Percentiles rank a stretch among this genome's conserved stretches.
These are phyloP conservation scores for Stachybotrys echinatus DNA, from an alignment of 2,329 filamentous ascomycete genomes.

Conservation along the genomic window DNA sequence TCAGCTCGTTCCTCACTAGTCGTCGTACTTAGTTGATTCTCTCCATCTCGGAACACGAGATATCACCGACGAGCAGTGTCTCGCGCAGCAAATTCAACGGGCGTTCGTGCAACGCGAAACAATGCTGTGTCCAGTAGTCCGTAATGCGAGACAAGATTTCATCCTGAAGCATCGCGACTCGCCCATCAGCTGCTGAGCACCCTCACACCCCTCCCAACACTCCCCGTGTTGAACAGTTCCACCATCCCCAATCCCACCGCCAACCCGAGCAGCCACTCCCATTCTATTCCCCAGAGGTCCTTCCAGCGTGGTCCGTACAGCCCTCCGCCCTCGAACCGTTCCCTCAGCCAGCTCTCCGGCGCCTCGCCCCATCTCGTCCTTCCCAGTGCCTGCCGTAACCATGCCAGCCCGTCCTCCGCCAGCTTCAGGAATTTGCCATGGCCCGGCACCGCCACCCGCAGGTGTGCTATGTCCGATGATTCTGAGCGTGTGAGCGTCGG, in stretches of 20 bases:
- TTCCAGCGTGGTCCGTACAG: slow-evolving; percentile 50
- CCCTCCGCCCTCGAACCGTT: slow-evolving; percentile 65
- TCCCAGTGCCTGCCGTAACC: slow-evolving; percentile 53
- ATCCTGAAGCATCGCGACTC: neutral
- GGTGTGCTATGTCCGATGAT: slow-evolving; percentile 13
- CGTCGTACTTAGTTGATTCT: too few species aligned
- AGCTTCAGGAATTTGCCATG: slow-evolving; percentile 65
- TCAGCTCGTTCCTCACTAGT: too few species aligned
- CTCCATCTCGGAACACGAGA: too few species aligned
- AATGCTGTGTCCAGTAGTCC: too few species aligned
- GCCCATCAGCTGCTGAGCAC: slow-evolving; percentile 23
- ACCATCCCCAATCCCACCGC: slow-evolving; percentile 65
- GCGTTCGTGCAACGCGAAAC: too few species aligned
- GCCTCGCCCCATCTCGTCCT: slow-evolving; percentile 58
- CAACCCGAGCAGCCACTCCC: slow-evolving; percentile 68
- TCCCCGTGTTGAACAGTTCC: slow-evolving; percentile 70
- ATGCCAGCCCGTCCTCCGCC: slow-evolving; percentile 53
- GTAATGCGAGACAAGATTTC: too few species aligned
- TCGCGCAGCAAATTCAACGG: too few species aligned
- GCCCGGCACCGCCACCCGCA: slow-evolving; percentile 59
- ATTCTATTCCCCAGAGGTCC: slow-evolving; percentile 62
- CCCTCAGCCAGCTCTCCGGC: slow-evolving; percentile 54
- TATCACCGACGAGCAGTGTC: too few species aligned
- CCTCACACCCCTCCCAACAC: slow-evolving; percentile 63
- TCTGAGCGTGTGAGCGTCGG: slow-evolving; percentile 19